Conservation (phyloP, 2,329 filamentous ascomycete species). For the Fusarium napiforme region DNA sequence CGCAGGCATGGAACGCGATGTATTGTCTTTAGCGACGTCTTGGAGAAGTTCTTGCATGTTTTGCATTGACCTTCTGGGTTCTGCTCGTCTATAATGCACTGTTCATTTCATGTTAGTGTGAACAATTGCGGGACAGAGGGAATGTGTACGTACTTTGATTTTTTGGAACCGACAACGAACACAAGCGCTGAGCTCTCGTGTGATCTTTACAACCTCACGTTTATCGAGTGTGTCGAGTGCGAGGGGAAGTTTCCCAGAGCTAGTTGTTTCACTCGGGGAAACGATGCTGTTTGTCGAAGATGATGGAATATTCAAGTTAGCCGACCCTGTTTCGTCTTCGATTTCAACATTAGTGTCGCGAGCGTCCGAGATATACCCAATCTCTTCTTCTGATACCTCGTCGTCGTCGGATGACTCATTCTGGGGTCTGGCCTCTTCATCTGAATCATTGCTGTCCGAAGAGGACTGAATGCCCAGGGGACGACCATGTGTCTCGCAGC, state of each 20-base stretch:
- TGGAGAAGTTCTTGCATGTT: constrained; percentile 53
- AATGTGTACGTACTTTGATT: constrained; percentile 34
- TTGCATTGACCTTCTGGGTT: constrained; percentile 51
- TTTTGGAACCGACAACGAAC: constrained; percentile 40
- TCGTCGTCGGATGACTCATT: neutral
- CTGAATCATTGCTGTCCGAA: neutral
- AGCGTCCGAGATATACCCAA: neutral
- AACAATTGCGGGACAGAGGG: neutral
- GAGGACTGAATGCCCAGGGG: neutral
- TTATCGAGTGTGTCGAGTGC: neutral
- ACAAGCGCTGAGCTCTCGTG: constrained; percentile 22
- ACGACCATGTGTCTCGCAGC: neutral
- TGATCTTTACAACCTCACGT: neutral
- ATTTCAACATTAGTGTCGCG: neutral
- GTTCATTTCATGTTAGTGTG: constrained; percentile 4
- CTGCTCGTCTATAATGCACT: constrained; percentile 53
- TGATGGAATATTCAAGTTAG: neutral
- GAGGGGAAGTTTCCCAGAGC: neutral
- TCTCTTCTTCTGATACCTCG: constrained; percentile 7
- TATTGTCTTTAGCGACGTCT: constrained; percentile 58
- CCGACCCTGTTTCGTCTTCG: neutral
- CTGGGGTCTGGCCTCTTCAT: neutral
- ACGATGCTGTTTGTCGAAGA: neutral
- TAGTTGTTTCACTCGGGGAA: neutral
- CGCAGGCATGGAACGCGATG: constrained; percentile 58